These are phyloP conservation scores for Lyophyllum atratum DNA, from an alignment of 768 basidiomycete species.

Conservation along the genomic window DNA sequence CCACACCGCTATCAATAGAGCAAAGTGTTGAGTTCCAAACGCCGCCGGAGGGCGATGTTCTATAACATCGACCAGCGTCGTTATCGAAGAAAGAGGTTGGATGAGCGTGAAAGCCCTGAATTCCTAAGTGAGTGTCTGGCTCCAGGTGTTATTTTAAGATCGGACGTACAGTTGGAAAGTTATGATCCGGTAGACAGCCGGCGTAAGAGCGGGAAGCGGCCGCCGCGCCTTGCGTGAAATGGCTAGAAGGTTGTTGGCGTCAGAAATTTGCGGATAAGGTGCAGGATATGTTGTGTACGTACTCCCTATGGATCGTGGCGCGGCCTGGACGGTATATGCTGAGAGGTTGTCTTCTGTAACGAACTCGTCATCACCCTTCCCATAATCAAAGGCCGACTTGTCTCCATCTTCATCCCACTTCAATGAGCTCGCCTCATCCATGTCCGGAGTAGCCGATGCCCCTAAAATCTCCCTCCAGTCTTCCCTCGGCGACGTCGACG, in stretches of 20 bases:
- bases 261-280: background rate
- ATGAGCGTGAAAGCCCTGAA: constrained; percentile 43
- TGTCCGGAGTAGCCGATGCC: background rate
- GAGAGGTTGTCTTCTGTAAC: constrained; percentile 4
- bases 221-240: constrained; percentile 22
- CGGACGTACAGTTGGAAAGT: constrained; percentile 54
- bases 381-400: constrained; percentile 13
- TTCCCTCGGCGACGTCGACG: constrained; percentile 6
- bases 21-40: constrained; percentile 68
- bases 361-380: constrained; percentile 7
- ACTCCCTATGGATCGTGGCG: constrained; percentile 5
- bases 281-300: background rate
- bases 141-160: background rate
- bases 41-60: constrained; percentile 43
- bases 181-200: constrained; percentile 53
- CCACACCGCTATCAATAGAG: constrained; percentile 60
- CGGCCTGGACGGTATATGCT: background rate
- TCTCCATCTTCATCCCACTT: constrained; percentile 16
- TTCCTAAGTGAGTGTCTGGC: background rate
- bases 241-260: background rate
- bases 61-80: constrained; percentile 53
- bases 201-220: constrained; percentile 34
- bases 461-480: constrained; percentile 14
- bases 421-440: constrained; percentile 11
- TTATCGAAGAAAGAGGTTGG: constrained; percentile 50